Evolutionary conservation across 257 asterid genomes (phyloP).

Genomic region (Solanum appendiculatum): DNA sequence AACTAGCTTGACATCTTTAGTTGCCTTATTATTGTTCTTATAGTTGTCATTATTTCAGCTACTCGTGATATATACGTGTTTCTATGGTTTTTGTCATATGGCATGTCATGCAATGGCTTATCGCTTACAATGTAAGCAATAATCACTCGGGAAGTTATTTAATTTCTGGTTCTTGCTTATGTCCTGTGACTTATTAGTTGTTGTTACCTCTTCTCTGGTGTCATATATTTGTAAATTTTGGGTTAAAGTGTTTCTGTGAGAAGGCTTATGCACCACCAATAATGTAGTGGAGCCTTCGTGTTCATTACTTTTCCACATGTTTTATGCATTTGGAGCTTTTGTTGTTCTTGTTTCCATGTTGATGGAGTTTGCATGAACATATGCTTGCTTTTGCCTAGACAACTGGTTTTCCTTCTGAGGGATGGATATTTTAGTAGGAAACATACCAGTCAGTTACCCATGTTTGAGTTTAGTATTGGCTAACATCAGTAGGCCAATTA

Average conservation of each 20-base stretch:
- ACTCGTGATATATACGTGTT: not conserved
- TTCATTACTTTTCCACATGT: not conserved
- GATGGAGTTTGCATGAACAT: not conserved
- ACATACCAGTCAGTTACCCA: not conserved
- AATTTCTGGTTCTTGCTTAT: not conserved
- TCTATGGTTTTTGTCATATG: not conserved
- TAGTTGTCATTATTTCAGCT: not conserved
- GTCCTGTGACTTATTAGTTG: not conserved
- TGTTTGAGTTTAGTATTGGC: not conserved
- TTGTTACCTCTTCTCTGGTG: not conserved
- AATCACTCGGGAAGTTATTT: no score
- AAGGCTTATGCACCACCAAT: no score
- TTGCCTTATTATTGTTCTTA: not conserved
- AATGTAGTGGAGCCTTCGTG: not conserved
- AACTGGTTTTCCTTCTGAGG: not conserved
- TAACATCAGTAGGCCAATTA: not conserved
- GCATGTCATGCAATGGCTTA: not conserved
- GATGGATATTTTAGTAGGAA: not conserved
- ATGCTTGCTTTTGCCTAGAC: not conserved
- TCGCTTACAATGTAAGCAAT: not conserved
- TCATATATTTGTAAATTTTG: not conserved
- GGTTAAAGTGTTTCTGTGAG: not conserved
- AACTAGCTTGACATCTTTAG: not conserved
- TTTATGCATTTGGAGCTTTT: not conserved
- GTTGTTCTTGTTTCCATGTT: not conserved